Evolutionary conservation across 2,329 filamentous ascomycete species (phyloP), one percentile per base, ranked within the genome.

Genomic region (Exserohilum turcica): DNA sequence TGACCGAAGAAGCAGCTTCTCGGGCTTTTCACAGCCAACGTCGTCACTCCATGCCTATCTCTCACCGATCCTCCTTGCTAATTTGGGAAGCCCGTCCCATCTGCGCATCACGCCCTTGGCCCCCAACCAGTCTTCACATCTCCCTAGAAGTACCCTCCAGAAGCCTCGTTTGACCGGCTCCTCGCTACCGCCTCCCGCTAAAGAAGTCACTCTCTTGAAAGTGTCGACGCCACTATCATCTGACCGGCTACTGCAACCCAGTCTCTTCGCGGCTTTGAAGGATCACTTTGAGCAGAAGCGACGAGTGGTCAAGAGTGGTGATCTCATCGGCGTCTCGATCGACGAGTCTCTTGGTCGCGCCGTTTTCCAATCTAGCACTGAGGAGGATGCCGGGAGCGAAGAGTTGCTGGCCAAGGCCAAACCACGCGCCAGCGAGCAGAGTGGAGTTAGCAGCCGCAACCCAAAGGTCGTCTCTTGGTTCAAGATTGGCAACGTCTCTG

Each of bases 161-260:
- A 81, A 78, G 60, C 76, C 74, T 54, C 78, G 72, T 54, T 64
- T 79, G 8, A 72, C 71, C 0, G 72, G 73, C 43, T 71, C 75
- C n/a, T 80, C 79, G 28, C 74, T 79, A 15, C 86, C 86, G 3
- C 86, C 86, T 15, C 74, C 82, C 31, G 86, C 86, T 0, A 86
- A 84, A 61, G 92, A 97, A 67, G 90, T 97, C 47, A 95, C 90
- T 0, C 80, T 99, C 35, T 83, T 93, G 40, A 94, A 96, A 64
- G 86, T 99, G 36, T 88, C 92, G 9, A 96, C 92, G 0, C 94
- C 94, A 0, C 80, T 94, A 6, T 93, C 92, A 0, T 92, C 90
- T 3, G 93, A 97, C 66, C 84, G 91, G 39, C 84, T 89, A 1
- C 83, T 96, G 8, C 92, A 97, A 69, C 90, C 91, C 6, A 90